A percentile compares a stretch with the other conserved stretches of the same genome.
These are phyloP conservation scores for Ceratobasidium sp. DNA, from an alignment of 1,284 basidiomycete species.

Conservation along the genomic window DNA sequence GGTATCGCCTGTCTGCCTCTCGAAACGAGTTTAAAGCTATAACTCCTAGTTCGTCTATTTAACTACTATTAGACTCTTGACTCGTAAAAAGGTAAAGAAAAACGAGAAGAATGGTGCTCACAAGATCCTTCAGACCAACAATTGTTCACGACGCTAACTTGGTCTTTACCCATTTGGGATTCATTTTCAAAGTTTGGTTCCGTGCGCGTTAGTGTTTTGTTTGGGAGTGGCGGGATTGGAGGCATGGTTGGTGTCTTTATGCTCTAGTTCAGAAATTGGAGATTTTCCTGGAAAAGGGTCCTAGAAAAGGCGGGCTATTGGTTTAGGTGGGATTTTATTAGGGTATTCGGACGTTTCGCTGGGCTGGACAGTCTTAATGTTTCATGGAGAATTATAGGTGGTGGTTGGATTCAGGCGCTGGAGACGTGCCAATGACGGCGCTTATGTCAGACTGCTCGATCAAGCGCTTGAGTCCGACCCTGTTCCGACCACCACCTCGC, in stretches of 20 bases:
- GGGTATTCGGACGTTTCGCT: no score
- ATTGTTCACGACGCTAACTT: constrained; percentile 31
- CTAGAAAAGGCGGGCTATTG: no score
- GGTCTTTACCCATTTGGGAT: constrained; percentile 15
- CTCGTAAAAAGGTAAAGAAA: not conserved
- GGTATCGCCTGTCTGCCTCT: constrained; percentile 18
- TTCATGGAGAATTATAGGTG: no score
- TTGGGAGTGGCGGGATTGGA: not conserved
- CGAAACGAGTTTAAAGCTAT: constrained; percentile 32
- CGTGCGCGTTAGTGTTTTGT: not conserved
- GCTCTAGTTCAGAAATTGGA: not conserved
- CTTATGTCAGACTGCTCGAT: not conserved
- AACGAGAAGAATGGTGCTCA: not conserved
- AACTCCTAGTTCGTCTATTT: constrained; percentile 30
- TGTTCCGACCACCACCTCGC: constrained; percentile 16
- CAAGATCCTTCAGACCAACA: constrained; percentile 40
- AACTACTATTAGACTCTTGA: not conserved
- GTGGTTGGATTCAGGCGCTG: not conserved
- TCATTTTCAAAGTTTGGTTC: constrained; percentile 26
- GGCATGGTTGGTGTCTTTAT: not conserved
- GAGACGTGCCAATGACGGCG: not conserved
- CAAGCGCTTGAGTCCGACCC: no score
- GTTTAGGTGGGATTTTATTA: no score
- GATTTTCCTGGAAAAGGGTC: no score
- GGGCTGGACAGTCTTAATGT: no score